A percentile compares a stretch with the other conserved stretches of the same genome.
Conservation (phyloP, 352 stramenopile genomes). For the Globisporangium cylindrosporum region DNA sequence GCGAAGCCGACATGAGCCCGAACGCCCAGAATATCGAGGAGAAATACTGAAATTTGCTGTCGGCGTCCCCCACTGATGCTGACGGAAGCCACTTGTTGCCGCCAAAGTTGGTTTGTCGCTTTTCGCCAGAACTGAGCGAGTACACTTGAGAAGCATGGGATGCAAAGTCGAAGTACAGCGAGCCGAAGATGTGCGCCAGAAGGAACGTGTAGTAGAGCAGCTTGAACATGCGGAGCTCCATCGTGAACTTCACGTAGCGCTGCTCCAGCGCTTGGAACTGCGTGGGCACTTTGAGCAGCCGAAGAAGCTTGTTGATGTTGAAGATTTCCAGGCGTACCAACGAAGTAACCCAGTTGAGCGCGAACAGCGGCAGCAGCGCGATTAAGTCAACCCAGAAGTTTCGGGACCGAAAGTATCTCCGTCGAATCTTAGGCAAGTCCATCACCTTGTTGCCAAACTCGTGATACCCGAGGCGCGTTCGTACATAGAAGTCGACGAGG, state of each 20-base stretch:
- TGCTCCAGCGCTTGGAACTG: conserved; percentile 42
- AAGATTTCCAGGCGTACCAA: conserved; percentile 30
- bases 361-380: conserved; percentile 35
- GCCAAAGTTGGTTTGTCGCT: conserved; percentile 29
- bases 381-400: conserved; percentile 40
- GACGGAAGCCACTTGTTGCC: conserved; percentile 36
- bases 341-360: conserved; percentile 32
- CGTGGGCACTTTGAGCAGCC: conserved; percentile 42
- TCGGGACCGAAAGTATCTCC: conserved; percentile 32
- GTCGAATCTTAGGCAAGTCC: conserved; percentile 29
- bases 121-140: conserved; percentile 2
- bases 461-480: conserved; percentile 39
- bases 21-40: conserved; percentile 41
- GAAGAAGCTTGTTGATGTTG: conserved; percentile 54
- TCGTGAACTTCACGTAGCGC: conserved; percentile 39
- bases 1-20: conserved; percentile 40
- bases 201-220: conserved; percentile 56
- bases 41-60: conserved; percentile 27
- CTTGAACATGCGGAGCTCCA: conserved; percentile 50
- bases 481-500: conserved; percentile 41
- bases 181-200: conserved; percentile 48
- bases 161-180: conserved; percentile 54
- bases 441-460: conserved; percentile 60
- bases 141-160: conserved; percentile 33
- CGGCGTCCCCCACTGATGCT: background rate